Conservation (phyloP, 2,329 filamentous ascomycete species). For the Fusarium sp. region DNA sequence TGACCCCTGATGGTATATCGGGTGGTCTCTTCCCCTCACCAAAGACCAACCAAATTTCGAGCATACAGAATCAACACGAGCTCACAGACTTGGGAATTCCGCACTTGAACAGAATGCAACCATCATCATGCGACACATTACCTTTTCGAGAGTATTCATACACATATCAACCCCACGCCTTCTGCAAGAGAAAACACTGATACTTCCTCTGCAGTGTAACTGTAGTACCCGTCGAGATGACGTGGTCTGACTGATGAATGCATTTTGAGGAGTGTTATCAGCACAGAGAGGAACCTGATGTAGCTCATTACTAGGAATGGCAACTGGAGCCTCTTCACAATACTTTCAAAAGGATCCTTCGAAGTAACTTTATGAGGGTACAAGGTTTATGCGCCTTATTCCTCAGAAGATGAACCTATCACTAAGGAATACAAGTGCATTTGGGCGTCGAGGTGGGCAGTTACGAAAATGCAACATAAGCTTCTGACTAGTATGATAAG, state of each 20-base stretch:
- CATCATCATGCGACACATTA: neutral
- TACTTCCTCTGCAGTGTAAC: neutral
- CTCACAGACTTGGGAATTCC: neutral
- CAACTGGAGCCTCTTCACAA: too few relatives aligned
- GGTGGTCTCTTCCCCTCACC: neutral
- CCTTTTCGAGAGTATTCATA: neutral
- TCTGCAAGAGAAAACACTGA: too few relatives aligned
- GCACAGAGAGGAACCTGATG: neutral
- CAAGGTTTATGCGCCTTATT: neutral
- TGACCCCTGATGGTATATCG: fast-evolving
- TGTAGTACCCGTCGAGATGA: neutral
- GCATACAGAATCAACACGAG: neutral
- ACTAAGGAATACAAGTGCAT: neutral
- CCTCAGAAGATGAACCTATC: too few relatives aligned
- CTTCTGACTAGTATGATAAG: neutral
- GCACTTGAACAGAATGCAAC: too few relatives aligned
- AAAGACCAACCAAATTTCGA: neutral
- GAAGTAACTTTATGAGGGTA: too few relatives aligned
- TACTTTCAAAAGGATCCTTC: neutral
- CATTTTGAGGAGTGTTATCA: neutral
- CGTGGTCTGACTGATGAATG: neutral
- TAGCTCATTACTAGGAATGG: neutral
- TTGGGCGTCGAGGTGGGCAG: too few relatives aligned
- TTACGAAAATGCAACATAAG: neutral
- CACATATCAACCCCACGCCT: neutral